Conservation (phyloP, 257 asterid genomes). For the Galeopsis tetrahit region DNA sequence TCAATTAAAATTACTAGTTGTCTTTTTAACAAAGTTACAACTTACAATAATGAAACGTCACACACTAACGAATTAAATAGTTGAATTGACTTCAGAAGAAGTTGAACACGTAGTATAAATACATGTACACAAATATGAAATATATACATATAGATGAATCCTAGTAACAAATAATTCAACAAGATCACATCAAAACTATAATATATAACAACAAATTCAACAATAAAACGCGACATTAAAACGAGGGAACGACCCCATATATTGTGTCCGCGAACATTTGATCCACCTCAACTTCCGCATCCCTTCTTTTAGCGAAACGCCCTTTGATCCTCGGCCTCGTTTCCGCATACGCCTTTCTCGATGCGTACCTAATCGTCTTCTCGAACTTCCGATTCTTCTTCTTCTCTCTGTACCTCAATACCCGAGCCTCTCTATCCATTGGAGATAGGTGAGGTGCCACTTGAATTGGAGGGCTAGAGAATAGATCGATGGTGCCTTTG, state of each 20-base stretch:
- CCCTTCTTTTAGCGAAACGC: slow-evolving; percentile 74
- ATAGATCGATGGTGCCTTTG: slow-evolving; percentile 70
- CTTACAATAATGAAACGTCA: no score
- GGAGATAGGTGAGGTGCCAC: slow-evolving; percentile 59
- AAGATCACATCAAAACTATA: background rate
- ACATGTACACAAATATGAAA: background rate
- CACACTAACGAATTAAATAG: no score
- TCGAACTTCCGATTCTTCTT: slow-evolving; percentile 80
- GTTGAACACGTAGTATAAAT: background rate
- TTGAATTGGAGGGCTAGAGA: slow-evolving; percentile 48
- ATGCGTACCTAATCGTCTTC: slow-evolving; percentile 83
- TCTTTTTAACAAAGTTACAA: no score
- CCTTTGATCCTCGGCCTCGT: slow-evolving; percentile 87
- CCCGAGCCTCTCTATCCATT: slow-evolving; percentile 80
- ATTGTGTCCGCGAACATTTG: slow-evolving; percentile 53
- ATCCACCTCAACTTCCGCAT: slow-evolving; percentile 51
- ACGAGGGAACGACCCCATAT: slow-evolving; percentile 62
- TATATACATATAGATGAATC: slow-evolving; percentile 33
- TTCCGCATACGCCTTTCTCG: slow-evolving; percentile 90
- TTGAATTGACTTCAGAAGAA: no score
- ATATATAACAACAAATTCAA: background rate
- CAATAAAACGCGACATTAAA: slow-evolving; percentile 5
- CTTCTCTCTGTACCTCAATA: slow-evolving; percentile 82
- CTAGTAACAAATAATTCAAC: slow-evolving; percentile 15
- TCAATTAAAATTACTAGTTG: no score